Conservation (phyloP, 257 asterid species). For the Lycium barbarum region DNA sequence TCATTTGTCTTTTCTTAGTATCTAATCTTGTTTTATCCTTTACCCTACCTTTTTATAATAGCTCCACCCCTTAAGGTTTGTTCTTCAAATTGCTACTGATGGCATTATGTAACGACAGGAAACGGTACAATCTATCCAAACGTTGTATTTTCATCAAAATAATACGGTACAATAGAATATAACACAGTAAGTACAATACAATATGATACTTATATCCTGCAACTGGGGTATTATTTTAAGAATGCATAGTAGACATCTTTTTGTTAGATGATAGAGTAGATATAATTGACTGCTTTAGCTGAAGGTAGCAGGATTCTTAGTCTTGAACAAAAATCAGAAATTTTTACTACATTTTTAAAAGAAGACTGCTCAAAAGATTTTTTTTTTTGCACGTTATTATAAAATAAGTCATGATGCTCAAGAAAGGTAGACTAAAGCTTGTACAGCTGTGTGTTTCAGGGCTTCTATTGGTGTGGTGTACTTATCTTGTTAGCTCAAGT, state of each 20-base stretch:
- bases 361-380: neutral
- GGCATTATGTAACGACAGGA: too few relatives aligned
- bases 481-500: slow-evolving; percentile 23
- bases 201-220: neutral
- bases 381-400: neutral
- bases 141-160: too few relatives aligned
- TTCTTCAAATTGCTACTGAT: too few relatives aligned
- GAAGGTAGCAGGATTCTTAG: neutral
- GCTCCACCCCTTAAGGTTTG: too few relatives aligned
- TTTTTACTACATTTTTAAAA: neutral
- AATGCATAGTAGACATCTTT: neutral
- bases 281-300: neutral
- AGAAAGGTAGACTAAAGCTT: slow-evolving; percentile 22
- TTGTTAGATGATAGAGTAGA: neutral
- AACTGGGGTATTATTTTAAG: neutral
- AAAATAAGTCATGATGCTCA: slow-evolving; percentile 9
- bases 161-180: too few relatives aligned
- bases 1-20: too few relatives aligned
- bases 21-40: too few relatives aligned
- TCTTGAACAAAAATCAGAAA: slow-evolving; percentile 8
- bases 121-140: too few relatives aligned
- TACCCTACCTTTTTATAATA: too few relatives aligned
- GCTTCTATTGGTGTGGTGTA: slow-evolving; percentile 23
- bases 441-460: neutral
- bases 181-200: neutral